Evolutionary conservation across 1,284 basidiomycete genomes (phyloP).

Genomic region (Moniliophthora roreri): DNA sequence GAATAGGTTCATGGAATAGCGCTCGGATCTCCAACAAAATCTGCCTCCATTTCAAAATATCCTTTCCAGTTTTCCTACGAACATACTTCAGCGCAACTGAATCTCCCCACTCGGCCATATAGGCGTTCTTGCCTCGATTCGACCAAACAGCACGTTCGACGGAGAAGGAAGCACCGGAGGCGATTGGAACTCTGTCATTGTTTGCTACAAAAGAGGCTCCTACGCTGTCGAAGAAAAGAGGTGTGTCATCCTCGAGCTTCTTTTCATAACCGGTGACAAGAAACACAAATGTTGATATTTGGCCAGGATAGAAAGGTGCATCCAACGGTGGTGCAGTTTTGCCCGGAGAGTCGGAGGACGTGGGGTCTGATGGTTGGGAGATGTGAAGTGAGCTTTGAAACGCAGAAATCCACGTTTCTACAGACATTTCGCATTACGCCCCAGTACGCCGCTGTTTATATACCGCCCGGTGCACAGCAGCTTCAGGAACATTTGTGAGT

Average conservation of each 20-base stretch:
- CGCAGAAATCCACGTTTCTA: too few species aligned
- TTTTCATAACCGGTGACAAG: conserved; percentile 4
- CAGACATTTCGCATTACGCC: too few species aligned
- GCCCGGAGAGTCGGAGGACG: background rate
- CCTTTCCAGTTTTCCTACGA: background rate
- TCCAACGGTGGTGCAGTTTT: background rate
- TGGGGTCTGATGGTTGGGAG: too few species aligned
- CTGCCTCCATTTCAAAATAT: conserved; percentile 7
- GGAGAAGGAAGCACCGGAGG: conserved; percentile 6
- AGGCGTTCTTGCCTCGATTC: background rate
- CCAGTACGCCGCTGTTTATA: too few species aligned
- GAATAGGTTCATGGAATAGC: conserved; percentile 11
- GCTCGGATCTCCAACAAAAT: conserved; percentile 10
- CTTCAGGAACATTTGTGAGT: too few species aligned
- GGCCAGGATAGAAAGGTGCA: background rate
- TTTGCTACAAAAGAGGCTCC: background rate
- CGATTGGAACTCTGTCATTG: background rate
- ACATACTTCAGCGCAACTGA: conserved; percentile 10
- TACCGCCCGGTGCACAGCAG: too few species aligned
- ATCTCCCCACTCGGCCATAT: conserved; percentile 5
- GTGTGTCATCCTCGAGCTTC: conserved; percentile 4
- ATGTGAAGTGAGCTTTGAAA: too few species aligned
- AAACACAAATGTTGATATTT: conserved; percentile 4
- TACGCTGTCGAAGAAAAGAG: conserved; percentile 3
- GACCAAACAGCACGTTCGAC: conserved; percentile 7